Evolutionary conservation across 768 basidiomycete genomes (phyloP).

Genomic region (Trichaptum fuscoviolaceum): DNA sequence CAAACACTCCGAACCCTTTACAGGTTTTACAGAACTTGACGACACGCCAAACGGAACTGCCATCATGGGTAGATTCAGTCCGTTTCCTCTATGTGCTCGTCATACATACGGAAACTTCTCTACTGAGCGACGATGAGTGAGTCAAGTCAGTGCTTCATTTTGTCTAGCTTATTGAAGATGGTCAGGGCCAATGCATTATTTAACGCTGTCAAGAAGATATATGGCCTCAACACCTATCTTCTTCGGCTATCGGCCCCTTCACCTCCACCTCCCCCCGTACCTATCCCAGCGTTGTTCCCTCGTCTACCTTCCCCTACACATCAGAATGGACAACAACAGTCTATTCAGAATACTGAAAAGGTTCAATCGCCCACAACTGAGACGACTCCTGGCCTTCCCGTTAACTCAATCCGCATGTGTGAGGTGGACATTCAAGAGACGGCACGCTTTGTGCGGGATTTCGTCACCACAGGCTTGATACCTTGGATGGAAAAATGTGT

Average conservation of each 20-base stretch:
- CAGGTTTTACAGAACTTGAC: constrained; percentile 76
- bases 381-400: constrained; percentile 22
- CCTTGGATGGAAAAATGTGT: constrained; percentile 98
- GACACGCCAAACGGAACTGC: constrained; percentile 59
- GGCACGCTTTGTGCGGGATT: constrained; percentile 78
- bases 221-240: constrained; percentile 71
- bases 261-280: constrained; percentile 59
- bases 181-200: constrained; percentile 69
- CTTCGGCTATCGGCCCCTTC: constrained; percentile 58
- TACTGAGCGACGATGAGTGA: constrained; percentile 75
- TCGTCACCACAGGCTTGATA: constrained; percentile 81
- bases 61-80: constrained; percentile 75
- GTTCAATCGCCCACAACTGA: constrained; percentile 16
- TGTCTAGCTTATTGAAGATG: constrained; percentile 3
- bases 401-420: constrained; percentile 44
- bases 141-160: constrained; percentile 24
- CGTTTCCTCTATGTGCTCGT: constrained; percentile 72
- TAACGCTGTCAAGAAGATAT: constrained; percentile 86
- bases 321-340: neutral
- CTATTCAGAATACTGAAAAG: constrained; percentile 27
- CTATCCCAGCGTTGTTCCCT: constrained; percentile 60
- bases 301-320: constrained; percentile 52
- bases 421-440: constrained; percentile 73
- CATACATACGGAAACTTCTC: constrained; percentile 64
- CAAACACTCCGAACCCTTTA: constrained; percentile 73